Base-by-base conservation (phyloP, 768 basidiomycete species). In the Ramaria sp. region DNA sequence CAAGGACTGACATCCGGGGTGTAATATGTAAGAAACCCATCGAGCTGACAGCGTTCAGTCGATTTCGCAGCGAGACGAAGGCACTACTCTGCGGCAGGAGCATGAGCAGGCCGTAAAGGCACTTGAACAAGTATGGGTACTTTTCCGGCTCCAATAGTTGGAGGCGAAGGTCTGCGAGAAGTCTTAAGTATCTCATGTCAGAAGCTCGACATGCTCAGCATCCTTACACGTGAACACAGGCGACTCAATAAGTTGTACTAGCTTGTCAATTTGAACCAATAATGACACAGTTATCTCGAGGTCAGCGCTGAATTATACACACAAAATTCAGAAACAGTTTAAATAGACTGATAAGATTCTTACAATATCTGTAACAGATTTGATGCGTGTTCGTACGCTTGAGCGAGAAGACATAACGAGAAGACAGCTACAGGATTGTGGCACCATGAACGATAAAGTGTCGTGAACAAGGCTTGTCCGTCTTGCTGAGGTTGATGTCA, bases 341-440 rank as follows among this genome's bases (percentile, higher is more conserved):
- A 22, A 27, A 8, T 24, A 47, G 13, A 47, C 20, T 20, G 64
- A 67, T 57, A 47, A 10, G 9, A 30, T 22, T 66, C 83, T 56
- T 65, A 93, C 95, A 99, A 97, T 57, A 96, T 98, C 58, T 90
- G 85, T 16, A 99, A 74, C 3, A 99, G 76, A 66, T 94, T 97
- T 20, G 92, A 95, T 1, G 95, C 96, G 67, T 99, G 96, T 66
- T 99, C 96, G 61, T 99, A 99, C 2, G 96, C 95, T 66, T 99
- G 96, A 5, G 96, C 96, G 24, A 99, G 75, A 27, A 99, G 75
- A 66, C 96, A 99, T 5, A 99, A 76, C 1, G 96, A 92, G 65
- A 99, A 96, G 1, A 92, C 92, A 0, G 96, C 86, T 41, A 98
- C 94, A 1, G 95, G 88, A 63, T 97, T 97, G 62, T 99, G 96